Evolutionary conservation across 179 eudicot species (phyloP).

Genomic region (Silene vulgaris): DNA sequence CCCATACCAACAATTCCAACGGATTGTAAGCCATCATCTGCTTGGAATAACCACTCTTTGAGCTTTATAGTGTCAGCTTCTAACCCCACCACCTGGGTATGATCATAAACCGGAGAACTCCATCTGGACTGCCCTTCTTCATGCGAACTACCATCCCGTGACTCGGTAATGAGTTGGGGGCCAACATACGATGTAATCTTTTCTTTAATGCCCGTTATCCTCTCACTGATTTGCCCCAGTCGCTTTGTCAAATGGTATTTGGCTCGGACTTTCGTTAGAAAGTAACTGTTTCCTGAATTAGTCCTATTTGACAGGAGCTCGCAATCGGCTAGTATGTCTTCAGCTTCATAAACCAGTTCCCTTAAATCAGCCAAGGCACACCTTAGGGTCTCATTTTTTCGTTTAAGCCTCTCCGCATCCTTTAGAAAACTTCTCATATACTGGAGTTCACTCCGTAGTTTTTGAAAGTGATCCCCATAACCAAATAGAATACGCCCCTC

Average conservation of each 20-base stretch:
- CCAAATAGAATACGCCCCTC: slow-evolving; percentile 32
- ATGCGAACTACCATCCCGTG: slow-evolving; percentile 21
- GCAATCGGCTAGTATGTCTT: slow-evolving; percentile 47
- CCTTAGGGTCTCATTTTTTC: slow-evolving; percentile 33
- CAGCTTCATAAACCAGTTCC: slow-evolving; percentile 43
- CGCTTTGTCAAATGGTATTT: slow-evolving; percentile 30
- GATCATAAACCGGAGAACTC: slow-evolving; percentile 54
- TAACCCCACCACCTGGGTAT: slow-evolving; percentile 50
- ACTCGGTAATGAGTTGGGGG: slow-evolving; percentile 22
- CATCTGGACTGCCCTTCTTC: slow-evolving; percentile 38
- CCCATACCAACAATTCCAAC: slow-evolving; percentile 62
- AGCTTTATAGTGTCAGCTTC: slow-evolving; percentile 46
- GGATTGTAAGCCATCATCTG: slow-evolving; percentile 34
- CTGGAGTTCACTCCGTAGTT: slow-evolving; percentile 37
- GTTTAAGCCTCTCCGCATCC: slow-evolving; percentile 49
- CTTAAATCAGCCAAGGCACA: slow-evolving; percentile 29
- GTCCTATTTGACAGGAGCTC: slow-evolving; percentile 21
- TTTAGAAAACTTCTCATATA: slow-evolving; percentile 45
- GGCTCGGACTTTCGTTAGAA: slow-evolving; percentile 27
- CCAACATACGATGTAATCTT: slow-evolving; percentile 33
- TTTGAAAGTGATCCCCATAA: slow-evolving; percentile 34
- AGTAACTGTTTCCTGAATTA: slow-evolving; percentile 20
- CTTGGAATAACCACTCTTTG: slow-evolving; percentile 48
- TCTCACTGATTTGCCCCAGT: slow-evolving; percentile 36
- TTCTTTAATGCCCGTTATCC: slow-evolving; percentile 28